Evolutionary conservation across 2,329 filamentous ascomycete genomes (phyloP).

Genomic region (Pseudomassariella vexata): DNA sequence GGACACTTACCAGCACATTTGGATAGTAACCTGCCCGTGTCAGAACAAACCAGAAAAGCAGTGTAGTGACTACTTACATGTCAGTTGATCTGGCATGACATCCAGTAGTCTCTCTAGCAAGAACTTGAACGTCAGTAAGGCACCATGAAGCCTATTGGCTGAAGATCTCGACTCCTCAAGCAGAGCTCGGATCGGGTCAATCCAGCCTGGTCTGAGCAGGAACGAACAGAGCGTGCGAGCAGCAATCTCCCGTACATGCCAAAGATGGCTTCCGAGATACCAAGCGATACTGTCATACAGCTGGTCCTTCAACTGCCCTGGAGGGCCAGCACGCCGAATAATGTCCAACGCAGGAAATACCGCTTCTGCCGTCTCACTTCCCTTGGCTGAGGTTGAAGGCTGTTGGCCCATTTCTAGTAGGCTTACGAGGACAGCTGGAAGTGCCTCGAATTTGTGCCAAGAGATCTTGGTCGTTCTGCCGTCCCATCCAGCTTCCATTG

Average conservation of each 20-base stretch:
- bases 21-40: constrained; percentile 17
- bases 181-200: constrained; percentile 31
- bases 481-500: constrained; percentile 58
- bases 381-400: constrained; percentile 22
- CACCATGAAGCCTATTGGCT: constrained; percentile 53
- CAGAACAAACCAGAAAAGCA: too few relatives aligned
- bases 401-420: constrained; percentile 51
- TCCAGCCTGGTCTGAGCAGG: constrained; percentile 46
- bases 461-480: constrained; percentile 60
- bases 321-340: constrained; percentile 64
- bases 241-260: constrained; percentile 78
- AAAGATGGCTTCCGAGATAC: constrained; percentile 64
- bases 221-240: constrained; percentile 66
- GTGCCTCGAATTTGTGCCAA: constrained; percentile 61
- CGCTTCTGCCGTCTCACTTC: constrained; percentile 53
- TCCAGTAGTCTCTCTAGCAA: constrained; percentile 48
- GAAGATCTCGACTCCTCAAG: constrained; percentile 25
- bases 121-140: constrained; percentile 50
- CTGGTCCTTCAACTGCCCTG: constrained; percentile 45
- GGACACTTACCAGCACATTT: constrained; percentile 12
- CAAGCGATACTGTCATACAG: constrained; percentile 53
- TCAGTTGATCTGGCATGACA: constrained; percentile 35
- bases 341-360: constrained; percentile 83
- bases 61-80: too few relatives aligned
- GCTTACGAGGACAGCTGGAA: constrained; percentile 58